Base-by-base conservation (phyloP, 768 basidiomycete genomes). In the Rhizopogon salebrosus region DNA sequence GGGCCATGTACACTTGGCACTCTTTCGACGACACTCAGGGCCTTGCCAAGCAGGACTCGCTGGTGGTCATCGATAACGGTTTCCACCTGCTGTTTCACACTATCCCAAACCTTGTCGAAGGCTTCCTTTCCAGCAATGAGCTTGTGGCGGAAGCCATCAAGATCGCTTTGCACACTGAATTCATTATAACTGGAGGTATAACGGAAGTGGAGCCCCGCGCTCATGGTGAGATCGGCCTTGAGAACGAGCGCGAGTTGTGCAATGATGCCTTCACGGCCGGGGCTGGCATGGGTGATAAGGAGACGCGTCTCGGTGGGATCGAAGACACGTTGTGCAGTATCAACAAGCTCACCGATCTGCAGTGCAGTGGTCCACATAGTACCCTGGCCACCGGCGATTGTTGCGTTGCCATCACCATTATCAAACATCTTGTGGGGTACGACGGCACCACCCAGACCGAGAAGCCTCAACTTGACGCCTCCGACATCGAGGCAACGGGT, bases 311-410 rank as follows among this genome's bases (percentile, higher is more conserved):
- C 97, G 20, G 90, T 80, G 24, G 82, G 82, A 68, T 99, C 97
- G 65, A 83, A 94, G 48, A 95, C 92, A 57, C 93, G 83, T 66
- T 95, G 92, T 0, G 97, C 92, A 3, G 95, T 98, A 69, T 98
- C 97, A 42, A 98, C 89, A 48, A 99, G 87, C 69, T 99, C 95
- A 54, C 97, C 97, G 37, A 99, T 90, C 69, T 99, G 97, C 23
- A 99, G 80, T 4, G 92, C 90, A 0, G 95, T 98, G 0, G 92
- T 91, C 97, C 97, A 99, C 87, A 98, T 95, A 18, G 95, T 98
- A 27, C 97, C 97, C 63, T 92, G 89, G 2, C 94, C 97, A 34
- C 97, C 97, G 0, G 97, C 95, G 57, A 99, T 97, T n/a, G 95
- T 98, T 10, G 92, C 95, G 41, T 75, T 84, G 3, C 95, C 95